Evolutionary conservation across 2,329 filamentous ascomycete species (phyloP).

Genomic region (Penicillium sclerotigenum): DNA sequence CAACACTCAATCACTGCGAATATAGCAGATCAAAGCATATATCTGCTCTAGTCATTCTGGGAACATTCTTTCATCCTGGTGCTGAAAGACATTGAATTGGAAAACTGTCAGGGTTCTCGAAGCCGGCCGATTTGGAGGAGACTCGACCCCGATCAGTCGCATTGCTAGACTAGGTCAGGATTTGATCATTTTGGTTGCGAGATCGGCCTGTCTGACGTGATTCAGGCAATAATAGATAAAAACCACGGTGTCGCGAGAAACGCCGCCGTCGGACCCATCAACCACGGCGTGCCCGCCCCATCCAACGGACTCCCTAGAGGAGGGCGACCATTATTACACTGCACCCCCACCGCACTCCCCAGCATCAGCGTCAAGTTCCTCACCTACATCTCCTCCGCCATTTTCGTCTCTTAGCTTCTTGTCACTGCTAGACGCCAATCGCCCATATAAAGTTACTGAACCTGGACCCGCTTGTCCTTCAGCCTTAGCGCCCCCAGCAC

Average conservation of each 20-base stretch:
- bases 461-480: slow-evolving; percentile 48
- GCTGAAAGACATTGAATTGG: background rate
- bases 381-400: slow-evolving; percentile 57
- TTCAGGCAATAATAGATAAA: slow-evolving; percentile 1
- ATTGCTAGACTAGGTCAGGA: background rate
- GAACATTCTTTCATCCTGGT: background rate
- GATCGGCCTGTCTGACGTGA: background rate
- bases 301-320: slow-evolving; percentile 38
- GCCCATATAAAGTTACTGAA: slow-evolving; percentile 46
- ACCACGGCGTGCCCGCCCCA: slow-evolving; percentile 45
- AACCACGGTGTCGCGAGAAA: slow-evolving; percentile 35
- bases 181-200: background rate
- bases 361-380: slow-evolving; percentile 48
- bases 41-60: background rate
- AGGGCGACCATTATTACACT: slow-evolving; percentile 41
- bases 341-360: slow-evolving; percentile 41
- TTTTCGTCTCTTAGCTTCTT: slow-evolving; percentile 63
- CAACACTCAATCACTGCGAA: background rate
- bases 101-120: background rate
- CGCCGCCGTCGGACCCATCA: slow-evolving; percentile 31
- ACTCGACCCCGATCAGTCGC: background rate
- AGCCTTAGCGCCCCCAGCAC: slow-evolving; percentile 52
- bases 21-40: background rate
- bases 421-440: slow-evolving; percentile 39
- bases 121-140: background rate